Percentiles rank a stretch among this genome's conserved stretches.
Conservation (phyloP, 768 basidiomycete genomes). For the Coprinellus micaceus region DNA sequence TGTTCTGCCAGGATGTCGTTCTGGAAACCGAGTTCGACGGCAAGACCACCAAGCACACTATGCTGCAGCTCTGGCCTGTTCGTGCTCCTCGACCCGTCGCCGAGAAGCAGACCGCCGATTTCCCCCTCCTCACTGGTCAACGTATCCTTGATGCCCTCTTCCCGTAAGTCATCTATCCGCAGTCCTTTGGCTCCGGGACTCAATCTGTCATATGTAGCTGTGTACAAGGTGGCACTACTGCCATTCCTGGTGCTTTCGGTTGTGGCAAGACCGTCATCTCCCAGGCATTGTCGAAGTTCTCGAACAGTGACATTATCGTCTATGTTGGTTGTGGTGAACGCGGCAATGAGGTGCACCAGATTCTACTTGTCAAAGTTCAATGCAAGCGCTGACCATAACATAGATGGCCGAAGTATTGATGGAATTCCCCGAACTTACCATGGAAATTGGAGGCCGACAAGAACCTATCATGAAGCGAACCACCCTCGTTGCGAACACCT, state of each 20-base stretch:
- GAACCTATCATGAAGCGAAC: conserved; percentile 99
- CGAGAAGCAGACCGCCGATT: conserved; percentile 93
- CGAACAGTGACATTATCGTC: conserved; percentile 98
- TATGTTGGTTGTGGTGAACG: conserved; percentile 99
- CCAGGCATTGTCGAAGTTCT: conserved; percentile 96
- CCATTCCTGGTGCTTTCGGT: conserved; percentile 98
- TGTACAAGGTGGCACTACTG: conserved; percentile 94
- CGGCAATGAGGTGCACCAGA: conserved; percentile 76
- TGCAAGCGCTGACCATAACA: conserved; percentile 4
- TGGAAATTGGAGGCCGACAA: conserved; percentile 88
- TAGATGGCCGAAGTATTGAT: conserved; percentile 98
- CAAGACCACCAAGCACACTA: conserved; percentile 85
- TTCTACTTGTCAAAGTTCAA: background rate
- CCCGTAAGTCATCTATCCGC: conserved; percentile 55
- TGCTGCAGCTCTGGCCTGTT: conserved; percentile 99
- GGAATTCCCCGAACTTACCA: conserved; percentile 94
- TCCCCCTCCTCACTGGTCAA: conserved; percentile 92
- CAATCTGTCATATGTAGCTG: conserved; percentile 47
- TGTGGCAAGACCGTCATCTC: conserved; percentile 99
- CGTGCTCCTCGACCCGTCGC: conserved; percentile 93
- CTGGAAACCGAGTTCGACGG: conserved; percentile 98
- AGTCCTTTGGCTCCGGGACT: no score
- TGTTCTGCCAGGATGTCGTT: conserved; percentile 70
- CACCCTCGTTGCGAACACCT: conserved; percentile 97
- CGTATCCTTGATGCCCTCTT: conserved; percentile 95